phyloP scores from a whole-genome alignment of 2,329 filamentous ascomycete genomes.

The Hypoxylon sp. region DNA sequence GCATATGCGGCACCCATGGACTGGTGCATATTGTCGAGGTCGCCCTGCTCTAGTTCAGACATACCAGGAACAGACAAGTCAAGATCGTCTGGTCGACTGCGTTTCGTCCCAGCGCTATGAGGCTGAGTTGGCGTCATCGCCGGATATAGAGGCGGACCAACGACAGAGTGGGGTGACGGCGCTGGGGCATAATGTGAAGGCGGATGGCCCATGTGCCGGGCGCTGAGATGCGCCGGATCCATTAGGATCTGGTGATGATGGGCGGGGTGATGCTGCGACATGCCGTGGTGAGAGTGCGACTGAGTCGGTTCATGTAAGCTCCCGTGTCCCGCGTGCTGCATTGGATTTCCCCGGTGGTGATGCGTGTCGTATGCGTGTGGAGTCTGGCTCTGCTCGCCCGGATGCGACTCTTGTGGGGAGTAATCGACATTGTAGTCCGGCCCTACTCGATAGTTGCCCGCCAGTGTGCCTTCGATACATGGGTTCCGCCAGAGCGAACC shows the following conservation, averaged over 20 bases:
- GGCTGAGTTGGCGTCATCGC: constrained; percentile 58
- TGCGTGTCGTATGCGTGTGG: constrained; percentile 71
- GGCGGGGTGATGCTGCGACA: constrained; percentile 61
- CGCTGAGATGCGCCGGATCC: constrained; percentile 67
- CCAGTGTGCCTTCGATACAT: constrained; percentile 79
- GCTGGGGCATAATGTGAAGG: constrained; percentile 66
- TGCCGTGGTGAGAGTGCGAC: constrained; percentile 55
- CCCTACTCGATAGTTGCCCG: constrained; percentile 78
- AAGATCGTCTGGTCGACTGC: constrained; percentile 69
- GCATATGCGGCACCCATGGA: constrained; percentile 66
- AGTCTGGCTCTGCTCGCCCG: constrained; percentile 73
- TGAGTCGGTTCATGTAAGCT: constrained; percentile 61
- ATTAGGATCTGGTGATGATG: constrained; percentile 69
- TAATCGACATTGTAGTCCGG: constrained; percentile 81
- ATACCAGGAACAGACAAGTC: constrained; percentile 66
- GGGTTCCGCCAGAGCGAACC: constrained; percentile 81
- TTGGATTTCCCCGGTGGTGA: constrained; percentile 61
- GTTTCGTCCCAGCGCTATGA: constrained; percentile 60
- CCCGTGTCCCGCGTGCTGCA: constrained; percentile 62
- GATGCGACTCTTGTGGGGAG: constrained; percentile 74
- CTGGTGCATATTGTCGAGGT: constrained; percentile 68
- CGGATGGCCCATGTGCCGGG: constrained; percentile 63
- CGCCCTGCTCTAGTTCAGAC: constrained; percentile 65
- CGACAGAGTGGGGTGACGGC: constrained; percentile 60
- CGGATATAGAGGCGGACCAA: constrained; percentile 64